phyloP scores from a whole-genome alignment of 108 stramenopile species.

The Nitzschia palea region DNA sequence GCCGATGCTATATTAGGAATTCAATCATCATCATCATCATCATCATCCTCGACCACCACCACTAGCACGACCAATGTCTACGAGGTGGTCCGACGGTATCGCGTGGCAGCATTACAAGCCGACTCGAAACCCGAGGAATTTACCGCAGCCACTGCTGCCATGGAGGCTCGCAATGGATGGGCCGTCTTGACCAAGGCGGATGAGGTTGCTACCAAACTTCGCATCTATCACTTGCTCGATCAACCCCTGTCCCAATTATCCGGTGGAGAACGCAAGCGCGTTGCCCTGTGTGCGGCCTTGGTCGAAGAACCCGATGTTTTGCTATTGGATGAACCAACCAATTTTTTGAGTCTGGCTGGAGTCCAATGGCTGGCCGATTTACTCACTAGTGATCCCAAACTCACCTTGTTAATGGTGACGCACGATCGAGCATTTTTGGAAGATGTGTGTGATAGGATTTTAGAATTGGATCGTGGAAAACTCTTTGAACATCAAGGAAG shows the following conservation, averaged over 20 bases:
- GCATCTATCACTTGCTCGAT: conserved; percentile 66
- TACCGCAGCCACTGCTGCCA: conserved; percentile 56
- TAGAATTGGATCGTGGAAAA: conserved; percentile 77
- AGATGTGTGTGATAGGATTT: conserved; percentile 79
- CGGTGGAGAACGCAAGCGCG: conserved; percentile 83
- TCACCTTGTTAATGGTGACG: conserved; percentile 93
- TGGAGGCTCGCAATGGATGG: conserved; percentile 78
- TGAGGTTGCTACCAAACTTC: conserved; percentile 69
- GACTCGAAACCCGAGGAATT: conserved; percentile 63
- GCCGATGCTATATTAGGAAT: conserved; percentile 78
- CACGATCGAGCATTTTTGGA: conserved; percentile 96
- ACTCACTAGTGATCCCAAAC: conserved; percentile 49
- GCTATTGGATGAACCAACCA: conserved; percentile 88
- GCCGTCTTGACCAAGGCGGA: conserved; percentile 75
- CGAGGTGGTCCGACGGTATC: conserved; percentile 63
- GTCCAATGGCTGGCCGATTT: conserved; percentile 94
- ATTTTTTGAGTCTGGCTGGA: conserved; percentile 93
- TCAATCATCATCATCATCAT: background rate
- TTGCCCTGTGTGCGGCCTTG: conserved; percentile 79
- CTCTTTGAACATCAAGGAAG: conserved; percentile 73
- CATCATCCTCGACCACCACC: conserved; percentile 7
- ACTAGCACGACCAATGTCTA: conserved; percentile 44
- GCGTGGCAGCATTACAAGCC: conserved; percentile 44
- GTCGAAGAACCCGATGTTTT: conserved; percentile 82
- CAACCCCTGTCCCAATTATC: conserved; percentile 62